These are phyloP conservation scores for Omphalotus guepiniiformis DNA, from an alignment of 768 basidiomycete species.

Conservation along the genomic window DNA sequence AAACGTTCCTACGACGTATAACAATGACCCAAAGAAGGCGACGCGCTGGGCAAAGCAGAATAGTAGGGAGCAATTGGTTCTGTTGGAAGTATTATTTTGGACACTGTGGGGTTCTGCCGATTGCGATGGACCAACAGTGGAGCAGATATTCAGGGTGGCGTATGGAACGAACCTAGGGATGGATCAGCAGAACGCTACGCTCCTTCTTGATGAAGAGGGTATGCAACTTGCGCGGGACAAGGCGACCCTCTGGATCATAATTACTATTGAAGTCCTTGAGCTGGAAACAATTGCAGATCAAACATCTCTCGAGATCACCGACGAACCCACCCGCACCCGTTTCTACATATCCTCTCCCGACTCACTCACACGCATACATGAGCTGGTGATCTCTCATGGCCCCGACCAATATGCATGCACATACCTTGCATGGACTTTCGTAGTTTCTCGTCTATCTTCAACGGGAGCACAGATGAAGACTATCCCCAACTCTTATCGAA, in stretches of 20 bases:
- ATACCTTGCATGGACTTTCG: constrained; percentile 81
- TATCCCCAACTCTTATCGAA: constrained; percentile 49
- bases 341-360: constrained; percentile 61
- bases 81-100: constrained; percentile 88
- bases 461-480: constrained; percentile 44
- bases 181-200: constrained; percentile 54
- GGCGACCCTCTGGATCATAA: constrained; percentile 71
- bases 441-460: constrained; percentile 60
- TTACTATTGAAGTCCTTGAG: constrained; percentile 77
- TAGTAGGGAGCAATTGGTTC: constrained; percentile 68
- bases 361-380: constrained; percentile 63
- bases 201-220: constrained; percentile 75
- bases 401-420: constrained; percentile 65
- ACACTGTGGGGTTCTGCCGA: constrained; percentile 75
- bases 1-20: constrained; percentile 39
- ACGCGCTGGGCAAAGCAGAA: constrained; percentile 74
- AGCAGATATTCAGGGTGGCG: constrained; percentile 59
- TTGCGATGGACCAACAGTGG: constrained; percentile 60
- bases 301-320: constrained; percentile 46
- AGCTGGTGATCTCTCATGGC: constrained; percentile 54
- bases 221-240: constrained; percentile 60
- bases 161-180: constrained; percentile 64
- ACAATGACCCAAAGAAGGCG: constrained; percentile 52
- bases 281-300: constrained; percentile 64
- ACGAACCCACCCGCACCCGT: constrained; percentile 40